Base-by-base conservation (phyloP, 371 early-diverging fungal genomes). In the Chytridium lagenaria region DNA sequence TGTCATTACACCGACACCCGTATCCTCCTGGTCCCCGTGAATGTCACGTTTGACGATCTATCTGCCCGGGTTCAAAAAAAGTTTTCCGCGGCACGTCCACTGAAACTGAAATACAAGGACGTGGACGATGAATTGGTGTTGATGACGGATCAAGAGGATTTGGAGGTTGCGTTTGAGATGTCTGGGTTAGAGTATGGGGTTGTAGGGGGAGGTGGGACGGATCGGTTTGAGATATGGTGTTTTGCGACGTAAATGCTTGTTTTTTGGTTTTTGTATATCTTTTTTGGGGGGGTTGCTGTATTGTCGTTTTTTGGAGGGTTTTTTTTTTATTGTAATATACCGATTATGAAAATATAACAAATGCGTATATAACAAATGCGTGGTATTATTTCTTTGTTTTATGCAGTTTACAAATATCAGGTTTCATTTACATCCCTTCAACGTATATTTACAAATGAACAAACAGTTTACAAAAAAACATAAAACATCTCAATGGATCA, bases 71-170 rank as follows among this genome's bases (percentile, higher is more conserved):
- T 96, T 12, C 84, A 86, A 40, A 89, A 90, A 34, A 96, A 96
- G 55, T 50, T 65, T 50, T 63, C 22, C 26, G 22, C 76, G 67
- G 59, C 82, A 77, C 0, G 81, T 2, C 55, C 40, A 0, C 59
- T 93, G 26, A 85, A 86, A 33, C 83, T 97, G 33, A 89, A 92
- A 77, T 97, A 95, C 80, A 88, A 89, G 76, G 97, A 97, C 73
- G 95, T 94, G 73, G 96, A 95, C 61, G 89, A 91, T 67, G 93
- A 92, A 72, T 83, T 92, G 77, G 92, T 96, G 19, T 79, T 91
- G 49, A 93, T 97, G 90, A 92, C 92, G 30, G 96, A 96, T 79
- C 89, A 95, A 38, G 98, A 96, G 70, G 97, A 97, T 83, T 86
- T 94, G 76, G 89, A 91, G 70, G 89, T 95, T 81, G 95, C 94